These are phyloP conservation scores for Penicillium verrucosum DNA, from an alignment of 2,329 filamentous ascomycete genomes.

Conservation along the genomic window DNA sequence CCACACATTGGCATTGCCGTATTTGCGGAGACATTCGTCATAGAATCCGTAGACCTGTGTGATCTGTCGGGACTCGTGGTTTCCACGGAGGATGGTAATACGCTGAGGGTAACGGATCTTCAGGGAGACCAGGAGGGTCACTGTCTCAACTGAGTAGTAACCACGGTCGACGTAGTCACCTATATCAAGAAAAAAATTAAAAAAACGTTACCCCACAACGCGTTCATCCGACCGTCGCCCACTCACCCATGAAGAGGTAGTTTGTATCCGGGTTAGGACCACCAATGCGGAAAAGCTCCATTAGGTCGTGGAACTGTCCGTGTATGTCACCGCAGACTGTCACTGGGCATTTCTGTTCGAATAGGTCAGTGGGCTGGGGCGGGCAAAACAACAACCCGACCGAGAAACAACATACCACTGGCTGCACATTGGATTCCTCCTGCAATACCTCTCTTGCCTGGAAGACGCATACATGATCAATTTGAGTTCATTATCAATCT, in stretches of 20 bases:
- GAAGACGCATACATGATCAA: constrained; percentile 18
- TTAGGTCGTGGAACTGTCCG: constrained; percentile 97
- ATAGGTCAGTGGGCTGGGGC: constrained; percentile 19
- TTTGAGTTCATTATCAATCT: constrained; percentile 11
- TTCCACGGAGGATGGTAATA: constrained; percentile 97
- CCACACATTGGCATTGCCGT: constrained; percentile 98
- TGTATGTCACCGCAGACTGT: constrained; percentile 99
- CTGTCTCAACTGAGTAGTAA: constrained; percentile 98
- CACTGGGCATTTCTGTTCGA: constrained; percentile 84
- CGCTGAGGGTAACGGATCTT: constrained; percentile 98
- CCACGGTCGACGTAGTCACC: constrained; percentile 98
- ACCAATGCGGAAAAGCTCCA: constrained; percentile 99
- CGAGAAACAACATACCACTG: constrained; percentile 68
- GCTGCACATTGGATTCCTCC: constrained; percentile 97
- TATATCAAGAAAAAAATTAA: constrained; percentile 36
- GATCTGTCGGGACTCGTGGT: constrained; percentile 98
- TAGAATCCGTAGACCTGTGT: constrained; percentile 99
- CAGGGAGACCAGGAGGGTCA: constrained; percentile 90
- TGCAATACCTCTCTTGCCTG: constrained; percentile 94
- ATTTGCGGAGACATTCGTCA: constrained; percentile 97
- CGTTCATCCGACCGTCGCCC: constrained; percentile 9
- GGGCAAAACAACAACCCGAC: constrained; percentile 13
- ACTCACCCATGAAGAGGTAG: constrained; percentile 96
- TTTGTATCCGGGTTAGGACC: constrained; percentile 98
- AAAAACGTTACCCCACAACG: constrained; percentile 10